Base-by-base conservation (phyloP, 768 basidiomycete species). In the Lanmaoa pseudosensibilis region DNA sequence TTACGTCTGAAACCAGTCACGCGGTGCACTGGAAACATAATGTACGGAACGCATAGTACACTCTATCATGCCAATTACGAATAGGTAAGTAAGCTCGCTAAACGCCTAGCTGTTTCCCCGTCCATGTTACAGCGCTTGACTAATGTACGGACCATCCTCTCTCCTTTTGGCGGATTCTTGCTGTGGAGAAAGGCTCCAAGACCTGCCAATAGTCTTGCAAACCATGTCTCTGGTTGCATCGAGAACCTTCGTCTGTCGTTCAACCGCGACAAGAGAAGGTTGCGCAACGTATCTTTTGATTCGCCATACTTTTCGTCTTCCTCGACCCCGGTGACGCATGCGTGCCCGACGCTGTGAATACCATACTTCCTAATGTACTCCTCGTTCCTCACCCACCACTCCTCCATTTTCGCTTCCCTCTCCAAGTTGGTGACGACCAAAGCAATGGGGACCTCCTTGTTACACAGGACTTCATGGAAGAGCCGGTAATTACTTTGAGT, bases 381-480 rank as follows among this genome's bases (percentile, higher is more conserved):
- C 9, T 60, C 45, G 50, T 74, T 75, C 55, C 68, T 60, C 11
- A 0, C 13, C 74, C 73, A 74, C 73, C 74, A 75, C n/a, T 62
- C 46, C 45, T 74, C 74, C 73, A 75, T 74, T 27, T n/a, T 41
- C 7, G 11, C 10, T 23, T 75, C 65, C 41, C 71, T 71, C 61
- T 77, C 78, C 25, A 79, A 58, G 27, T 77, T 69, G 6, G 77
- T 79, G 46, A 80, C 59, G 27, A 74, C 73, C 23, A 79, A 50
- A 0, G 76, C 67, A 18, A 75, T 70, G 12, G 78, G 79, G 6
- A 80, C 78, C 38, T 69, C 46, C 38, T 63, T 61, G 48, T 65
- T 64, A 48, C 77, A 79, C 13, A 79, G 66, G 33, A 77, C 67
- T 41, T 79, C 71, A 16, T 68, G 39, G 57, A 78, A 78, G 10